These are phyloP conservation scores for Auxenochlorella pyrenoidosa DNA, from an alignment of 139 green algal species.

Conservation along the genomic window DNA sequence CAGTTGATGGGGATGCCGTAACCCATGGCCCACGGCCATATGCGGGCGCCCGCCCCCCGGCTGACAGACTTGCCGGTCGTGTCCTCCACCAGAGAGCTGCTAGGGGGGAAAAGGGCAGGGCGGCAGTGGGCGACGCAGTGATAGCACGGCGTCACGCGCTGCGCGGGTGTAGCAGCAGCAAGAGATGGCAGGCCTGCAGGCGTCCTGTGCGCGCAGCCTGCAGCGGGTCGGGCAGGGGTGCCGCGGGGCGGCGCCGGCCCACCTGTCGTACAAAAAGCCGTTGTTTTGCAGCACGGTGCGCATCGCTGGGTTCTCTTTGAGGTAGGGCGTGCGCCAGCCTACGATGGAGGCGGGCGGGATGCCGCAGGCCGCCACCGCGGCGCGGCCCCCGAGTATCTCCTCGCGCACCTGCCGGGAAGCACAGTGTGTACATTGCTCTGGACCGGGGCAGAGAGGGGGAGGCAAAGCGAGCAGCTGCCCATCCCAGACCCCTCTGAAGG, in stretches of 20 bases:
- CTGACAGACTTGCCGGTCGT: background rate
- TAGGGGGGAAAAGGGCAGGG: background rate
- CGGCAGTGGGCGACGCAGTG: too few species aligned
- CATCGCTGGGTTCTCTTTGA: background rate
- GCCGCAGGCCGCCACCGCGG: constrained; percentile 28
- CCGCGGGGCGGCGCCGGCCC: too few species aligned
- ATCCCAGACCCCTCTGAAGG: too few species aligned
- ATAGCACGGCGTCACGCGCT: too few species aligned
- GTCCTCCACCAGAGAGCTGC: constrained; percentile 23
- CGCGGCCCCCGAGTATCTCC: constrained; percentile 19
- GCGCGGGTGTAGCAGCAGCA: too few species aligned
- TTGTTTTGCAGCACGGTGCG: background rate
- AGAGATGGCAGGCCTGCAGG: too few species aligned
- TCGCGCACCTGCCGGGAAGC: background rate
- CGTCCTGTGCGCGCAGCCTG: too few species aligned
- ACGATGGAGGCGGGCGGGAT: constrained; percentile 23
- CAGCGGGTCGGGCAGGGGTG: too few species aligned
- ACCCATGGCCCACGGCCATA: constrained; percentile 46
- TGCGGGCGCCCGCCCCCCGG: background rate
- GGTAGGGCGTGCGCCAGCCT: constrained; percentile 11
- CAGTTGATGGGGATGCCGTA: constrained; percentile 35
- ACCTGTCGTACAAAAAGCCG: constrained; percentile 18
- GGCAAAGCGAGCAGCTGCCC: too few species aligned
- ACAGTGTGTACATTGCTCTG: too few species aligned
- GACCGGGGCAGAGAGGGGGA: too few species aligned